Evolutionary conservation across 140 eudicot genomes (phyloP).

Genomic region (Flaveria floridana): DNA sequence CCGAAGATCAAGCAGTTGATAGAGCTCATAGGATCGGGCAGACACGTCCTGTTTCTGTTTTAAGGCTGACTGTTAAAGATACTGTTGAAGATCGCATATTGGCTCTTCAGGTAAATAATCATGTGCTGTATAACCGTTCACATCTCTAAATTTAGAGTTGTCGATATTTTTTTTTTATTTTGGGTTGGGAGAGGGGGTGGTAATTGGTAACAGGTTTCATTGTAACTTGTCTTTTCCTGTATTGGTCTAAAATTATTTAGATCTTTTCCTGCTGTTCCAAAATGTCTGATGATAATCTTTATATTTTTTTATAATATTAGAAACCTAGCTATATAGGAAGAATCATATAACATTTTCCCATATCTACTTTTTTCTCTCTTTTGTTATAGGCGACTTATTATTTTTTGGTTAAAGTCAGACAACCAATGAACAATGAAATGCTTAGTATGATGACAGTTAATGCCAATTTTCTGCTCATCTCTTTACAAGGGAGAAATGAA

Average conservation of each 20-base stretch:
- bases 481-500: constrained; percentile 15
- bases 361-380: not conserved
- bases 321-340: not conserved
- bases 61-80: constrained; percentile 91
- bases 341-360: not conserved
- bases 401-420: not conserved
- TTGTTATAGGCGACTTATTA: not conserved
- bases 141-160: not conserved
- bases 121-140: constrained; percentile 1
- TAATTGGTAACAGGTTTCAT: not conserved
- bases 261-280: not conserved
- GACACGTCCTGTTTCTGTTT: constrained; percentile 94
- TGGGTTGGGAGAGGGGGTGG: not conserved
- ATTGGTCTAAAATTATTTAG: not conserved
- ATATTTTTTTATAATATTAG: not conserved
- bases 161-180: not conserved
- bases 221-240: not conserved
- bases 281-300: not conserved
- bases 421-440: not conserved
- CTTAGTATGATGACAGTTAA: not conserved
- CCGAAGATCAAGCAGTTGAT: constrained; percentile 98
- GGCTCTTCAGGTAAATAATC: constrained; percentile 87
- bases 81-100: constrained; percentile 98
- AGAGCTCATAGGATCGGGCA: constrained; percentile 98
- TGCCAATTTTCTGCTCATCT: constrained; percentile 5